Conservation (phyloP, 2,329 filamentous ascomycete genomes). For the Apiospora kogelbergensis region DNA sequence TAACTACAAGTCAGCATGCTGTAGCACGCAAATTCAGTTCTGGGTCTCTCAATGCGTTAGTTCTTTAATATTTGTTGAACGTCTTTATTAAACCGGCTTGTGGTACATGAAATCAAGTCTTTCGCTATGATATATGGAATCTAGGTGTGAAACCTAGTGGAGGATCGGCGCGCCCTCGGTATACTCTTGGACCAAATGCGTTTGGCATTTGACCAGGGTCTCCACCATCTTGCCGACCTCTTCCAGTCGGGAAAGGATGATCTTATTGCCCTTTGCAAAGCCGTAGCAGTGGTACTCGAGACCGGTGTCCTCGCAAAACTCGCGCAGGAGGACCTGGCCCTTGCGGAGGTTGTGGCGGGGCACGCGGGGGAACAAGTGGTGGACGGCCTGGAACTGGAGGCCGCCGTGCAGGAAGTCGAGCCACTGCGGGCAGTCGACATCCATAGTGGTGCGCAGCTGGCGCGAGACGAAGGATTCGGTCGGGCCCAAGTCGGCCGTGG, state of each 20-base stretch:
- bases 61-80: background rate
- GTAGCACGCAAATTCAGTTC: too few species aligned
- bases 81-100: background rate
- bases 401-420: slow-evolving; percentile 72
- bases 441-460: slow-evolving; percentile 72
- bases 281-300: slow-evolving; percentile 63
- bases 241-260: slow-evolving; percentile 45
- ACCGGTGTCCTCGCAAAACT: slow-evolving; percentile 63
- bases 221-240: slow-evolving; percentile 63
- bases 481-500: slow-evolving; percentile 62
- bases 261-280: slow-evolving; percentile 63
- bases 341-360: slow-evolving; percentile 67
- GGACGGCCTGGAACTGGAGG: slow-evolving; percentile 70
- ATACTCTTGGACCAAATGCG: slow-evolving; percentile 37
- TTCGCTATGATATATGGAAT: background rate
- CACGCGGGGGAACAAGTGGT: slow-evolving; percentile 68
- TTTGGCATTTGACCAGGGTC: slow-evolving; percentile 58
- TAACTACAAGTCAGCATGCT: too few species aligned
- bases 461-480: slow-evolving; percentile 68
- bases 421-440: slow-evolving; percentile 71
- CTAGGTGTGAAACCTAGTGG: background rate
- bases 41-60: too few species aligned
- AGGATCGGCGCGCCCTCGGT: background rate
- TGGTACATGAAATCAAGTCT: background rate
- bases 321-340: slow-evolving; percentile 58